Conservation (phyloP, 306 rosid species). For the Amphicarpaea edgeworthii region DNA sequence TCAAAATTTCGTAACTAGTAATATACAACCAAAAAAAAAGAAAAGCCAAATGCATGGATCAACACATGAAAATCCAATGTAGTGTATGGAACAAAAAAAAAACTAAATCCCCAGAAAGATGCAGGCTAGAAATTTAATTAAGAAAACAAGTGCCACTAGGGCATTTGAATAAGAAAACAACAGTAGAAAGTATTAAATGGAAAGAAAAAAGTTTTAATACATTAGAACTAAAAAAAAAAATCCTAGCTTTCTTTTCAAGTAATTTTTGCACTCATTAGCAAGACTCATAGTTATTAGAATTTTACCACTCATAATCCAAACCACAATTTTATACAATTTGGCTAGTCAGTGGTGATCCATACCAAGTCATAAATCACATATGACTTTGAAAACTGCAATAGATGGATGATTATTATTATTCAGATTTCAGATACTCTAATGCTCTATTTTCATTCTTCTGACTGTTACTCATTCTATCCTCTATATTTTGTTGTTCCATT, state of each 20-base stretch:
- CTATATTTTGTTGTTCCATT: not conserved
- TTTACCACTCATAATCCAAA: not conserved
- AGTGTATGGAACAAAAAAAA: not conserved
- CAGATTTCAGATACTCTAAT: not conserved
- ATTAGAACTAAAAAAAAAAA: not conserved
- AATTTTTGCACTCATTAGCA: not conserved
- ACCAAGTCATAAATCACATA: not conserved
- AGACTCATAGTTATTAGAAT: not conserved
- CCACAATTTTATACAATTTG: not conserved
- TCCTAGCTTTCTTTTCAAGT: not conserved
- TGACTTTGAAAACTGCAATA: not conserved
- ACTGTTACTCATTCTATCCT: not conserved
- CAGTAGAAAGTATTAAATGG: conserved; percentile 3
- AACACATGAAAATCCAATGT: not conserved
- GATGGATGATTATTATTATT: not conserved
- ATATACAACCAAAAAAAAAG: not conserved
- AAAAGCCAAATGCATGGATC: not conserved
- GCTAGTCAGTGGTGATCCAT: not conserved
- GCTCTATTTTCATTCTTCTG: conserved; percentile 16
- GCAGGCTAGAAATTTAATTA: not conserved
- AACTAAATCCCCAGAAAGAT: conserved; percentile 18
- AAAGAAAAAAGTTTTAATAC: not conserved
- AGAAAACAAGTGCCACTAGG: not conserved
- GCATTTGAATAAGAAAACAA: not conserved
- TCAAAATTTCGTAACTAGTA: not conserved